A percentile compares a stretch with the other conserved stretches of the same genome.
Evolutionary conservation across 2,329 filamentous ascomycete species (phyloP).

Genomic region (Exophiala lecanii-corni): DNA sequence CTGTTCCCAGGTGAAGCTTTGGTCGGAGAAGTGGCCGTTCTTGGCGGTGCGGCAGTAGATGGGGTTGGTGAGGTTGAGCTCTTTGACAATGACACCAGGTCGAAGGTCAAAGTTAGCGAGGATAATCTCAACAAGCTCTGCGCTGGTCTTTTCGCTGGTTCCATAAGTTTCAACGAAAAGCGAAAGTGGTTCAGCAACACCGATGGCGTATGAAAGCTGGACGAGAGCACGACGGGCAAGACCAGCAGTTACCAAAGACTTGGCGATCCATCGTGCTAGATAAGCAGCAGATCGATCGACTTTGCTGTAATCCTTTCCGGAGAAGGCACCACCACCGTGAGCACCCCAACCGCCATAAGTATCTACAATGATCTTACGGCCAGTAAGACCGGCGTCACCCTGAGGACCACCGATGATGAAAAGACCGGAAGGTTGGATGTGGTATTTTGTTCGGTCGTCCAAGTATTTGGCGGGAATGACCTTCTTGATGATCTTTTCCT

Average conservation of each 20-base stretch:
- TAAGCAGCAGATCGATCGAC: conserved; percentile 98
- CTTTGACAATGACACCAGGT: conserved; percentile 96
- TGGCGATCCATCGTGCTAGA: conserved; percentile 96
- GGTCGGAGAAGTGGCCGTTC: conserved; percentile 99
- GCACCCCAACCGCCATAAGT: conserved; percentile 99
- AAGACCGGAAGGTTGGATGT: conserved; percentile 96
- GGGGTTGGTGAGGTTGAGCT: conserved; percentile 89
- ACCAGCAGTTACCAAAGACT: conserved; percentile 86
- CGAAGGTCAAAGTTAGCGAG: conserved; percentile 94
- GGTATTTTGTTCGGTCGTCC: conserved; percentile 90
- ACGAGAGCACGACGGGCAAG: conserved; percentile 90
- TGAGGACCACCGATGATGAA: conserved; percentile 99
- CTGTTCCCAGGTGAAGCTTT: conserved; percentile 97
- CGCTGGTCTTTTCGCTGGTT: conserved; percentile 81
- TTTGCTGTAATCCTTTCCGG: conserved; percentile 99
- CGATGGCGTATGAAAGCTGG: conserved; percentile 98
- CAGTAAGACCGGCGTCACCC: conserved; percentile 96
- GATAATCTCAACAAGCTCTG: conserved; percentile 94
- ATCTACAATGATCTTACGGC: conserved; percentile 99
- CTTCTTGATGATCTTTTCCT: conserved; percentile 94
- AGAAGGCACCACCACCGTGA: conserved; percentile 99
- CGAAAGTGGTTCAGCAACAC: conserved; percentile 95
- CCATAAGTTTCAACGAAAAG: conserved; percentile 98
- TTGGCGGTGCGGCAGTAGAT: conserved; percentile 99
- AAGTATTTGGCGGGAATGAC: conserved; percentile 90